Evolutionary conservation across 2,329 filamentous ascomycete genomes (phyloP).

Genomic region (Fusarium equiseti): DNA sequence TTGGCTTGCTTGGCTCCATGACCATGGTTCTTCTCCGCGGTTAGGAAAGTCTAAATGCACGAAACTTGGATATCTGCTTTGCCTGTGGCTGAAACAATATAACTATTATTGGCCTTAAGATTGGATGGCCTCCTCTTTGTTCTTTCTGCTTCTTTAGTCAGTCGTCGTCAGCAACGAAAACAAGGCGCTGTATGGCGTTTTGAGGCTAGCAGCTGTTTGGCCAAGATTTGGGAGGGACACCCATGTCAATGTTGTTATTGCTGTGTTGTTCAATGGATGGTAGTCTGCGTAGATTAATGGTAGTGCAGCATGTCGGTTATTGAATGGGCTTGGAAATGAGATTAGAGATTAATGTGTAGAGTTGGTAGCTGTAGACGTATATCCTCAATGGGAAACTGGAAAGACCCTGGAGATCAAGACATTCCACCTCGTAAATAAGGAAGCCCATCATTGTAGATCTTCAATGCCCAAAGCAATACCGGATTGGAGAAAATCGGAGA

Average conservation of each 20-base stretch:
- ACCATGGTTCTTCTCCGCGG: not conserved
- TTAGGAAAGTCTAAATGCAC: constrained; percentile 19
- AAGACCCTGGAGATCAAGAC: not conserved
- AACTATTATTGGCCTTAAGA: not conserved
- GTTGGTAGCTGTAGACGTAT: not conserved
- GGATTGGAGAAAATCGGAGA: constrained; percentile 39
- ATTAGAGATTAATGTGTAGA: not conserved
- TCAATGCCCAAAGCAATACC: constrained; percentile 9
- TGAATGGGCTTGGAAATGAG: not conserved
- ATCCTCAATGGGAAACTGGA: not conserved
- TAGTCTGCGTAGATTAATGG: constrained; percentile 7
- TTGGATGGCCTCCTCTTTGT: constrained; percentile 21
- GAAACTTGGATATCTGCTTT: constrained; percentile 18
- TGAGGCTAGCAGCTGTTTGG: constrained; percentile 33
- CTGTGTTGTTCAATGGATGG: constrained; percentile 23
- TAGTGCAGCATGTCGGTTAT: constrained; percentile 6
- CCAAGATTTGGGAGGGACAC: constrained; percentile 32
- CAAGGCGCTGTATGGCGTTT: constrained; percentile 31
- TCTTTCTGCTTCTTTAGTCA: constrained; percentile 18
- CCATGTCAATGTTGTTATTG: constrained; percentile 33
- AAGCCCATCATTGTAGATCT: constrained; percentile 24
- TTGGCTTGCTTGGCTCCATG: not conserved
- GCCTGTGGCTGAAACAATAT: constrained; percentile 25
- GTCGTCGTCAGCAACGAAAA: constrained; percentile 47
- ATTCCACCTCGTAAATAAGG: constrained; percentile 3